A percentile compares a stretch with the other conserved stretches of the same genome.
Conservation (phyloP, 1,139 yeast genomes). For the Candida anutae region DNA sequence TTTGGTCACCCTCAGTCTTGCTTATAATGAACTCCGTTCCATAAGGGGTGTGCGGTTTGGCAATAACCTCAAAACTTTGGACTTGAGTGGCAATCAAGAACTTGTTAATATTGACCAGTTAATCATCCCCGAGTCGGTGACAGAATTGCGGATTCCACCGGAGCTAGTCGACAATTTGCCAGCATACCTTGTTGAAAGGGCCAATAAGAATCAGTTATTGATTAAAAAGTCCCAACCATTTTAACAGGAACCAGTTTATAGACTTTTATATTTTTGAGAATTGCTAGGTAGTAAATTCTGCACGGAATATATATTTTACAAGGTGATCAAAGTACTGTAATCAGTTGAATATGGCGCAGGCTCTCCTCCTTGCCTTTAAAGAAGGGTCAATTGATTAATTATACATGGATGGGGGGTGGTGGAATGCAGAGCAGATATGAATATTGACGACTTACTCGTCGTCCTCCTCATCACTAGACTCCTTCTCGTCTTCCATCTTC, state of each 20-base stretch:
- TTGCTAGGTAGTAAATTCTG: too few species aligned
- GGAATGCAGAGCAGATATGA: too few species aligned
- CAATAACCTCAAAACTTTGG: slow-evolving; percentile 24
- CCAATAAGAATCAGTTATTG: slow-evolving; percentile 27
- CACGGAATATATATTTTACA: slow-evolving; percentile 1
- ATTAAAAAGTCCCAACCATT: slow-evolving; percentile 22
- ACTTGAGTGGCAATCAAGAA: slow-evolving; percentile 39
- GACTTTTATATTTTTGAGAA: too few species aligned
- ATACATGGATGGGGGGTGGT: too few species aligned
- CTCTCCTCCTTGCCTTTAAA: too few species aligned
- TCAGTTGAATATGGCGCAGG: too few species aligned
- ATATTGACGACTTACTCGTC: slow-evolving; percentile 22
- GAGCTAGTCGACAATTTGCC: slow-evolving; percentile 32
- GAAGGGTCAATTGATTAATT: too few species aligned
- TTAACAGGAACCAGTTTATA: slow-evolving; percentile 3
- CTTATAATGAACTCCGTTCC: slow-evolving; percentile 34
- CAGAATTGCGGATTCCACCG: slow-evolving; percentile 29
- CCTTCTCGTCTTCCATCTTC: slow-evolving; percentile 42
- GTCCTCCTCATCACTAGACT: slow-evolving; percentile 38
- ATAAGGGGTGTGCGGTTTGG: slow-evolving; percentile 33
- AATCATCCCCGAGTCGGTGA: slow-evolving; percentile 30
- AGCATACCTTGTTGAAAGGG: slow-evolving; percentile 32
- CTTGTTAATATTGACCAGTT: slow-evolving; percentile 32
- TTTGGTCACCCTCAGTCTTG: slow-evolving; percentile 26
- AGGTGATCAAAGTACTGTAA: not conserved